Base-by-base conservation (phyloP, 768 basidiomycete species). In the Mycena amicta region DNA sequence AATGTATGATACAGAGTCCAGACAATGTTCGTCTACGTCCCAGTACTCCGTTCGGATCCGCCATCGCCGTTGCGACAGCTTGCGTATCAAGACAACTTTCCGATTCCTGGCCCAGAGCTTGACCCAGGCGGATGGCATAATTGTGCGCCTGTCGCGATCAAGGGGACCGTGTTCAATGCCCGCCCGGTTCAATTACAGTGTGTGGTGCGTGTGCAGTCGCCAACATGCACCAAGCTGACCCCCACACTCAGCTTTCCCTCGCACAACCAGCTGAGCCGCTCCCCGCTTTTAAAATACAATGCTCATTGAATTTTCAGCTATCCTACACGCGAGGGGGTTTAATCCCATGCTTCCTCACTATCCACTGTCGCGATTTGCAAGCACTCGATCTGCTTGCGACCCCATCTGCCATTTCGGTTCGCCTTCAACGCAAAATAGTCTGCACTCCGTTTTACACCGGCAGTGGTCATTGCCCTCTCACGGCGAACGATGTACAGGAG, bases 121-220 rank as follows among this genome's bases (percentile, higher is more conserved):
- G 83, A 84, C 59, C 77, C 77, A 4, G 77, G 80, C 57, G 82
- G 83, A 13, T 84, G 83, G 83, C 75, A 80, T 58, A 72, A 72
- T 23, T 66, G 77, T 5, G 66, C 74, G 8, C 68, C 76, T 26
- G 74, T 80, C 12, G 61, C 68, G 12, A 70, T 75, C 45, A 74
- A 75, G 41, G 80, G 78, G 3, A 66, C 67, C 2, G 71, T 82
- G 67, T 76, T 73, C 63, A 75, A 75, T 43, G 66, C 71, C 33
- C 72, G 73, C 11, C 63, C 71, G 37, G 72, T 74, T 15, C 76
- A 80, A 47, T 72, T 76, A 12, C 73, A 72, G 57, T 79, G 77
- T 64, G 73, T 68, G 41, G 80, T 83, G 60, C 66, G 80, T 8
- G 15, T 33, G 53, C 50, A n/a, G n/a, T n/a, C n/a, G n/a, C n/a